These are phyloP conservation scores for Tricholoma furcatifolium DNA, from an alignment of 768 basidiomycete species.

Conservation along the genomic window DNA sequence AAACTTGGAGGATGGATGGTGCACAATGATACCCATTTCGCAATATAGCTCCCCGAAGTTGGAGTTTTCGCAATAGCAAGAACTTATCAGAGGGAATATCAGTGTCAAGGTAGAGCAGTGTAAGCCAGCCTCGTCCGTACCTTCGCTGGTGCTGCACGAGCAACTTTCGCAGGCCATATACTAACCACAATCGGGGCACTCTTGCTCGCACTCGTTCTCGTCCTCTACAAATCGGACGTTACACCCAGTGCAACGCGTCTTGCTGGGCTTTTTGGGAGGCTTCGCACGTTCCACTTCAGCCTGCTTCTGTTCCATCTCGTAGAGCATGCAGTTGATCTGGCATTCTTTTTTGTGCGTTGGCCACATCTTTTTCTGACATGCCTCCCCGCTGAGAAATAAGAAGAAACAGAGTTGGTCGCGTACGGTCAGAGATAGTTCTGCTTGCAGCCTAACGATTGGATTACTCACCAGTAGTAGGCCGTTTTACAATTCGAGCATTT, in stretches of 20 bases:
- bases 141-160: constrained; percentile 24
- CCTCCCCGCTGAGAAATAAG: constrained; percentile 9
- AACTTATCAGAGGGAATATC: constrained; percentile 22
- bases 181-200: constrained; percentile 33
- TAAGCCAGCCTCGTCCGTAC: constrained; percentile 9
- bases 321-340: constrained; percentile 31
- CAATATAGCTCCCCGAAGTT: constrained; percentile 34
- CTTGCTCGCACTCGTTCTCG: constrained; percentile 20
- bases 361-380: constrained; percentile 31
- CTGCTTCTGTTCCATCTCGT: constrained; percentile 25
- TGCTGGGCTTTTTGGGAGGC: constrained; percentile 22
- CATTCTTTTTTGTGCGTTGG: constrained; percentile 31
- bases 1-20: too few species aligned
- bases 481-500: constrained; percentile 25
- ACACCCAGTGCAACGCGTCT: constrained; percentile 32
- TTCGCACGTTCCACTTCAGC: constrained; percentile 17
- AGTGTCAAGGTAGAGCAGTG: background rate
- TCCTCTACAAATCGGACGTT: constrained; percentile 23
- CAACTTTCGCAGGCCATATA: too few species aligned
- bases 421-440: too few species aligned
- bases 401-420: background rate
- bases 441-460: background rate
- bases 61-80: constrained; percentile 32
- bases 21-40: constrained; percentile 21
- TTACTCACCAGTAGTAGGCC: constrained; percentile 20